Evolutionary conservation across 306 rosid genomes (phyloP), one percentile per base, ranked within the genome.

Genomic region (Gillenia trifoliata): DNA sequence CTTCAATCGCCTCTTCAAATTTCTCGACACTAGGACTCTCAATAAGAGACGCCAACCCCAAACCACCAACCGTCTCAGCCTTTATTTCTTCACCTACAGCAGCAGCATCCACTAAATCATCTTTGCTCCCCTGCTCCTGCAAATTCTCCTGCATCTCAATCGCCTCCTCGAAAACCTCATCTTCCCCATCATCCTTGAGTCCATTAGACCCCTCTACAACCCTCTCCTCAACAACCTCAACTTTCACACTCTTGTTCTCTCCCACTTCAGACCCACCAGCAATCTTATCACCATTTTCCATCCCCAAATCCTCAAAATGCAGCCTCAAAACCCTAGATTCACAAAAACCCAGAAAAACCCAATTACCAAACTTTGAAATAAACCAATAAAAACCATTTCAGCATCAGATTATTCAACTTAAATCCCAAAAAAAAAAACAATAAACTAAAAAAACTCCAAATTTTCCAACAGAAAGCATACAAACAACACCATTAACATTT

Each of bases 111-210:
- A 11, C 57, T 0, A 60, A 61, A 64, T 31, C 45, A 30, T 17
- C 34, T 22, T 73, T 47, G 28, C 63, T 34, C 54, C 72, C 83
- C 57, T 70, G 84, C 78, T 76, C 90, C 60, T 62, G 61, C 56
- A 64, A 82, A 71, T 59, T 59, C 36, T 83, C 85, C 38, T 60
- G 74, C 1, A 77, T 67, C 38, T 68, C 87, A 30, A 82, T 25
- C 2, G 86, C 91, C 87, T 89, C 91, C 87, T 87, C 83, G 5
- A 85, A 86, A 84, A 79, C 88, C 64, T 81, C 97, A 9, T 78
- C 89, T 64, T 34, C 85, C 36, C 71, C 79, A 47, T 77, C 75
- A 75, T 81, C 90, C 80, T 85, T 83, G 71, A 64, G 36, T 23
- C 84, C 83, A 22, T 77, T 83, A 73, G 87, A 80, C 71, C 68